Conservation (phyloP, 2,329 filamentous ascomycete genomes). For the Fusarium sp. region DNA sequence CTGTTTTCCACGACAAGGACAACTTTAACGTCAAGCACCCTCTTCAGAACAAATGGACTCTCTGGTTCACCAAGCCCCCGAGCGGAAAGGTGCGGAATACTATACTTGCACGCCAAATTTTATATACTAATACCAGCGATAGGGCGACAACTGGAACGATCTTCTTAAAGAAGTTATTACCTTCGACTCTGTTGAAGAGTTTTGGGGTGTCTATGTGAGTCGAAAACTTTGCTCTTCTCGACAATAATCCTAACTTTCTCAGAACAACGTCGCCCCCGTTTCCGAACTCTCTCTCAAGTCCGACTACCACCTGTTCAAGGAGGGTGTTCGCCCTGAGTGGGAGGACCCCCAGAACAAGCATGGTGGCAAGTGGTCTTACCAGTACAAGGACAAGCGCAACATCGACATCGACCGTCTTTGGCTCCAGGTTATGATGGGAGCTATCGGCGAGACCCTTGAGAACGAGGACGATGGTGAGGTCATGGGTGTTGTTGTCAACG, state of each 20-base stretch:
- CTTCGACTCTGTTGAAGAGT: conserved; percentile 98
- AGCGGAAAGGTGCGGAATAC: conserved; percentile 81
- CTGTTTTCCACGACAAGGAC: conserved; percentile 97
- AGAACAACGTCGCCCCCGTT: conserved; percentile 99
- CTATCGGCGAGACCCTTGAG: conserved; percentile 97
- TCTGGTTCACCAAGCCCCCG: conserved; percentile 99
- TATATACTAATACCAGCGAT: conserved; percentile 30
- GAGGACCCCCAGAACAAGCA: conserved; percentile 99
- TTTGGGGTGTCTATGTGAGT: conserved; percentile 99
- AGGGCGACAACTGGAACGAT: conserved; percentile 99
- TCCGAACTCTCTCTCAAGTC: conserved; percentile 97
- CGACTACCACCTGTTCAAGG: conserved; percentile 99
- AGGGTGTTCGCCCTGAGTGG: conserved; percentile 96
- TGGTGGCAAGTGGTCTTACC: conserved; percentile 98
- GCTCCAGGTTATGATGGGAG: conserved; percentile 96
- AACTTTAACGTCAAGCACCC: conserved; percentile 99
- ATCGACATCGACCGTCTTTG: conserved; percentile 95
- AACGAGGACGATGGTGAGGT: conserved; percentile 94
- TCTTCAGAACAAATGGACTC: conserved; percentile 95
- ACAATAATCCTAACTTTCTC: conserved; percentile 18
- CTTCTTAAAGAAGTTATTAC: conserved; percentile 98
- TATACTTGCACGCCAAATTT: conserved; percentile 2
- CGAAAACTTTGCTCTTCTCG: not conserved
- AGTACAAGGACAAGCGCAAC: conserved; percentile 94
- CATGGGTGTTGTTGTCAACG: conserved; percentile 99